Evolutionary conservation across 129 eudicot species (phyloP).

Genomic region (Sambucus nigra): DNA sequence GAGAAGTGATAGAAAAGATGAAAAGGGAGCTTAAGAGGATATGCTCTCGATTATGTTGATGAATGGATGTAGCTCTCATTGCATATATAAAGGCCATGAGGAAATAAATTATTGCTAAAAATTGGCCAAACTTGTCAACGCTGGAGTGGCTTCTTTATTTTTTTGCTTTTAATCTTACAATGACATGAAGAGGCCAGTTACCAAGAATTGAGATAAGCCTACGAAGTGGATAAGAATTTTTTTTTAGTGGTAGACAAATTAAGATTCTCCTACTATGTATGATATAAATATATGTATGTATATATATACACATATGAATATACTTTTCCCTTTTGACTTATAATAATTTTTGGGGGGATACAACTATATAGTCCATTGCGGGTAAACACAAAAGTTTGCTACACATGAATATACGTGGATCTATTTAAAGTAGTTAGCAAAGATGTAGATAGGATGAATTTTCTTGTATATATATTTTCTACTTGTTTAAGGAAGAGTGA

Average conservation of each 20-base stretch:
- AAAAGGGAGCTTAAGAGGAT: background rate
- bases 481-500: no score
- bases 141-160: background rate
- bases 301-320: no score
- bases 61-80: background rate
- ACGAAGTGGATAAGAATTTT: background rate
- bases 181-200: conserved; percentile 19
- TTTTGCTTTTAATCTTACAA: background rate
- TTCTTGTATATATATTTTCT: no score
- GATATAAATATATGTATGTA: no score
- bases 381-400: no score
- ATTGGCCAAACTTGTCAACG: conserved; percentile 10
- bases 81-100: background rate
- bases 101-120: background rate
- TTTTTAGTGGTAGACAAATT: background rate
- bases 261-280: background rate
- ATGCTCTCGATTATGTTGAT: background rate
- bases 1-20: background rate
- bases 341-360: no score
- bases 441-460: no score
- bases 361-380: no score
- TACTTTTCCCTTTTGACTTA: no score
- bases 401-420: no score
- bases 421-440: no score
- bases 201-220: conserved; percentile 4